Evolutionary conservation across 139 green algal species (phyloP), one percentile per base, ranked within the genome.

Genomic region (Picochlorum sp.): DNA sequence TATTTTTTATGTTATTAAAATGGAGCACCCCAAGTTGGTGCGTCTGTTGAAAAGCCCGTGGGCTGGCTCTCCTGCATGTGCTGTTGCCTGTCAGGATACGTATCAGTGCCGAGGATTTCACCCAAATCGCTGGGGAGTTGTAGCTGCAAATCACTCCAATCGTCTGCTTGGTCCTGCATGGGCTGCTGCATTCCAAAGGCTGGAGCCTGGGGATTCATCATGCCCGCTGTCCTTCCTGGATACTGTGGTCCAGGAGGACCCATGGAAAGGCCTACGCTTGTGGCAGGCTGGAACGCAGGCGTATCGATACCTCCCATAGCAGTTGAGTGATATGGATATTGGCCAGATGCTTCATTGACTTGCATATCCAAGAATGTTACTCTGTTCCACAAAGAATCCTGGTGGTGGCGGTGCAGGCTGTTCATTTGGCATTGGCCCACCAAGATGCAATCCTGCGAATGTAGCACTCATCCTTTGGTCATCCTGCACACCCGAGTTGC

Each of bases 71-170:
- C 34, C 7, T 41, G 34, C 7, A 30, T 30, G 4, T 30, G 28
- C 28, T 9, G 34, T 41, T 9, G 34, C 34, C 34, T 41, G 18
- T 54, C 47, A 54, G 18, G 11, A 54, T 54, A 54, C 9, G n/a
- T 54, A 15, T 70, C 68, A 10, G 60, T 30, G 0, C 68, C 68
- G 15, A 75, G 57, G 45, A 75, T 70, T 34, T 65, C 68, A 13
- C 68, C 68, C 20, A 75, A 41, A 50, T 75, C 69, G 24, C 52
- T 66, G 2, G 69, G 69, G 32, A 75, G 44, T 63, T 69, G 69
- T 30, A 70, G 62, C 52, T 71, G 62, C 15, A 75, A 51, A 18
- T 75, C 69, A 4, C 47, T 28, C 69, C 69, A 75, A 32, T 75
- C 69, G 8, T 75, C 69, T 26, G 18, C 6, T 54, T 54, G 47